phyloP scores from a whole-genome alignment of 2,329 filamentous ascomycete genomes.

The Ploettnerulaceae sp. region DNA sequence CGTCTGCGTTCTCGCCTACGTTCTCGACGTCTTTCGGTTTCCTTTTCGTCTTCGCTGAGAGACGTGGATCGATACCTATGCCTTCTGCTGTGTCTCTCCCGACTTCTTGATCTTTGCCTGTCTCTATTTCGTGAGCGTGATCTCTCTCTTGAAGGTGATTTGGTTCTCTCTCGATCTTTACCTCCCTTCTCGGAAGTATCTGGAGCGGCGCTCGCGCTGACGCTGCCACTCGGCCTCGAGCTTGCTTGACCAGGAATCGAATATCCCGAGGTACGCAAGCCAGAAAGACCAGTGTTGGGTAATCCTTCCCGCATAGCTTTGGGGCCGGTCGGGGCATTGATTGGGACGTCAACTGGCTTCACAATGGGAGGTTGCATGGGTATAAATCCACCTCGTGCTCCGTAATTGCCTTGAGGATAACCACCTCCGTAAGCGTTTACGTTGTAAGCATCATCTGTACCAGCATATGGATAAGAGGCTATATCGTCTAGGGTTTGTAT shows the following conservation, averaged over 20 bases:
- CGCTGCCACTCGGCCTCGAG: slow-evolving; percentile 24
- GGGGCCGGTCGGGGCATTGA: slow-evolving; percentile 83
- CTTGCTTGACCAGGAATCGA: slow-evolving; percentile 34
- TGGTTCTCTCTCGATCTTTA: slow-evolving; percentile 27
- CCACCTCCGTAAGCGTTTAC: slow-evolving; percentile 31
- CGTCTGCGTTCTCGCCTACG: slow-evolving; percentile 30
- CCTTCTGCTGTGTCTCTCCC: slow-evolving; percentile 28
- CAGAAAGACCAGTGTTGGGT: slow-evolving; percentile 72
- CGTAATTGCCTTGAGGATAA: slow-evolving; percentile 34
- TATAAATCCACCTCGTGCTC: slow-evolving; percentile 38
- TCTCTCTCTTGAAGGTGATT: slow-evolving; percentile 29
- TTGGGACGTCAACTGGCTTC: slow-evolving; percentile 42
- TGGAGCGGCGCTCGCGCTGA: slow-evolving; percentile 27
- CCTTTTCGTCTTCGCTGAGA: slow-evolving; percentile 31
- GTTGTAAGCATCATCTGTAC: slow-evolving; percentile 45
- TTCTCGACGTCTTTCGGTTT: slow-evolving; percentile 32
- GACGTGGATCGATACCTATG: slow-evolving; percentile 32
- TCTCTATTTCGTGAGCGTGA: slow-evolving; percentile 30
- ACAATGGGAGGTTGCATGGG: slow-evolving; percentile 32
- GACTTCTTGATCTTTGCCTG: slow-evolving; percentile 25
- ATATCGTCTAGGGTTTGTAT: slow-evolving; percentile 34
- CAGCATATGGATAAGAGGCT: slow-evolving; percentile 48
- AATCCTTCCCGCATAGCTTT: slow-evolving; percentile 90
- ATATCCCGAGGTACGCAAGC: slow-evolving; percentile 45
- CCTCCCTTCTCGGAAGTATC: slow-evolving; percentile 23